These are phyloP conservation scores for Neurospora sp. DNA, from an alignment of 495 filamentous ascomycete genomes.

Conservation along the genomic window DNA sequence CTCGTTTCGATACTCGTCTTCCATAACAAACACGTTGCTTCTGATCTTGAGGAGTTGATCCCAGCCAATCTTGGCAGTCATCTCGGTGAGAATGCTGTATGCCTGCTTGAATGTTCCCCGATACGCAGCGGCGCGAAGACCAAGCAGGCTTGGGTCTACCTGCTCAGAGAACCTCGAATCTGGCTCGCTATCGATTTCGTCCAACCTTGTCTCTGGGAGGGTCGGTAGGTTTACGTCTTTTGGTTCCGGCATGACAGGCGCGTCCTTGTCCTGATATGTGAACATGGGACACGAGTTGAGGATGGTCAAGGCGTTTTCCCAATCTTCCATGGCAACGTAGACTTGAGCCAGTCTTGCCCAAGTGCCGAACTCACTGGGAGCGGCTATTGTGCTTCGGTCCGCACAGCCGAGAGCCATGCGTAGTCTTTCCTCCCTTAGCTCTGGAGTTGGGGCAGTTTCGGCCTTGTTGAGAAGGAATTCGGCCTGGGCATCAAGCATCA, in stretches of 20 bases:
- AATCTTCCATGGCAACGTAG: constrained; percentile 85
- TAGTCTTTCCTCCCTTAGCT: constrained; percentile 48
- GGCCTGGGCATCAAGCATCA: constrained; percentile 86
- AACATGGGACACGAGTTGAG: constrained; percentile 99
- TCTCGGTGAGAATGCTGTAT: constrained; percentile 86
- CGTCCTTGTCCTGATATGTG: constrained; percentile 96
- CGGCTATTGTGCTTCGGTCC: constrained; percentile 85
- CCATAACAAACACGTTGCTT: constrained; percentile 98
- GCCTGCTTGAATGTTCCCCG: constrained; percentile 93
- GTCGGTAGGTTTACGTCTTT: constrained; percentile 77
- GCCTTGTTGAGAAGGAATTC: constrained; percentile 87
- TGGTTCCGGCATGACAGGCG: constrained; percentile 86
- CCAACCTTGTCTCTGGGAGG: constrained; percentile 79
- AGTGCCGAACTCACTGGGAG: constrained; percentile 92
- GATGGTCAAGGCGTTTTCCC: constrained; percentile 86
- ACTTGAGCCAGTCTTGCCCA: constrained; percentile 92
- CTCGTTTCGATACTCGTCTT: constrained; percentile 92
- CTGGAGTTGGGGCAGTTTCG: constrained; percentile 31
- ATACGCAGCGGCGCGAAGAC: constrained; percentile 77
- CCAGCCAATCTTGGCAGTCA: constrained; percentile 94
- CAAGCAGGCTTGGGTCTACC: constrained; percentile 78
- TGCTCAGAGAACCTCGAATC: constrained; percentile 70
- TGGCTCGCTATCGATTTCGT: constrained; percentile 87
- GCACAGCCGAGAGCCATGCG: constrained; percentile 84
- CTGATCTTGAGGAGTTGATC: constrained; percentile 87